Base-by-base conservation (phyloP, 2,329 filamentous ascomycete genomes). In the Monosporascus sp. region DNA sequence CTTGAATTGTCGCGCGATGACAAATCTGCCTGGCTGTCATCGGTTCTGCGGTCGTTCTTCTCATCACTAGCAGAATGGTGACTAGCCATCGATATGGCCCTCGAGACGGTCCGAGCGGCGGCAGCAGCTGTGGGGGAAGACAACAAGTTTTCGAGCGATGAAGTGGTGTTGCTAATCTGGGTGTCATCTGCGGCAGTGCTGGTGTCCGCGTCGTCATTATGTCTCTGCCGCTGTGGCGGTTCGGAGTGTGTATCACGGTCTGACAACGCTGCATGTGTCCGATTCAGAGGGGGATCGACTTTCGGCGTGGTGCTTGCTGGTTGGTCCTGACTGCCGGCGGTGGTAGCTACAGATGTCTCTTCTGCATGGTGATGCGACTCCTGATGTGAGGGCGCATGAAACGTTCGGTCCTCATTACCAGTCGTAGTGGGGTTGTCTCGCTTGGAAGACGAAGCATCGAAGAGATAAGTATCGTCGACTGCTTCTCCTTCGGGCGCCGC, bases 381-480 rank as follows among this genome's bases (percentile, higher is more conserved):
- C 22, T 19, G 40, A 5, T 43, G n/a, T 6, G 40, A 11, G n/a
- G 31, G 31, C 31, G 9, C 31, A 34, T 14, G 31, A 5, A 34
- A 14, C 31, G 31, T 34, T 34, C 31, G 9, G 31, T 34, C 31
- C 31, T 34, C 31, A 11, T 14, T 5, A 5, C 31, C 31, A 56
- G 27, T 48, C 53, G 27, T 19, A 52, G 26, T 24, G 58, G 46
- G 27, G 53, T 52, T 24, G 52, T 46, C 22, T 14, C 22, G 43
- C 53, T 71, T 74, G 20, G 65, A 63, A 5, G 66, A 71, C 48
- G 63, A 73, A 36, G 52, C 67, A 61, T 85, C 82, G 61, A 85
- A 85, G 48, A 84, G 68, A 62, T 76, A 86, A 24, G 81, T 83
- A 65, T 85, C 83, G 69, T 85, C 82, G 52, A 75, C 65, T 48